Conservation (phyloP, 129 eudicot species). For the Ambrosia trifida region DNA sequence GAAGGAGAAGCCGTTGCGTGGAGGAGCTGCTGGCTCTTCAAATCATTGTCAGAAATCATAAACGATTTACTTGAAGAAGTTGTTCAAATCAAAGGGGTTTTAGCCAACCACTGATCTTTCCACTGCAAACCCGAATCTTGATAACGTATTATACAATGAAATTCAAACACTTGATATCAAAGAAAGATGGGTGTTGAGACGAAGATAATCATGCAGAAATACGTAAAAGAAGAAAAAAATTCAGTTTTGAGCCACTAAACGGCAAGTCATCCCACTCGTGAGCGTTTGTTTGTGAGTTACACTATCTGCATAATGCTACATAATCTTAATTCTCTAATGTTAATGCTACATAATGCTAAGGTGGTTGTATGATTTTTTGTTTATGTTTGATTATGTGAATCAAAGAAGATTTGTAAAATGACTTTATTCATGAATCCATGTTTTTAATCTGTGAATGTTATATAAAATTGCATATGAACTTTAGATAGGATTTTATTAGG, state of each 20-base stretch:
- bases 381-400: constrained; percentile 10
- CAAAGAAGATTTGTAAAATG: constrained; percentile 1
- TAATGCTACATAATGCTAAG: constrained; percentile 13
- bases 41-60: constrained; percentile 73
- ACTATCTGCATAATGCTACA: constrained; percentile 17
- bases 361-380: constrained; percentile 13
- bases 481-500: too few species aligned
- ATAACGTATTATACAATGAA: constrained; percentile 28
- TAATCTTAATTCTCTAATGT: not conserved
- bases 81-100: constrained; percentile 63
- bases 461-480: not conserved
- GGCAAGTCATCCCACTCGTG: constrained; percentile 6
- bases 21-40: constrained; percentile 42
- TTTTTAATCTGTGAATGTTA: not conserved
- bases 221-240: constrained; percentile 32
- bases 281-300: constrained; percentile 2
- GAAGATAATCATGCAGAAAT: constrained; percentile 46
- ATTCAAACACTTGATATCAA: constrained; percentile 47
- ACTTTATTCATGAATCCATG: not conserved
- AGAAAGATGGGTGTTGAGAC: constrained; percentile 78
- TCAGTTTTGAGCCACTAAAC: constrained; percentile 12
- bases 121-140: constrained; percentile 4
- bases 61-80: constrained; percentile 70
- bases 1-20: constrained; percentile 57
- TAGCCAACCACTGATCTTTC: constrained; percentile 16